These are phyloP conservation scores for Volutella citrinella DNA, from an alignment of 2,329 filamentous ascomycete species.

Conservation along the genomic window DNA sequence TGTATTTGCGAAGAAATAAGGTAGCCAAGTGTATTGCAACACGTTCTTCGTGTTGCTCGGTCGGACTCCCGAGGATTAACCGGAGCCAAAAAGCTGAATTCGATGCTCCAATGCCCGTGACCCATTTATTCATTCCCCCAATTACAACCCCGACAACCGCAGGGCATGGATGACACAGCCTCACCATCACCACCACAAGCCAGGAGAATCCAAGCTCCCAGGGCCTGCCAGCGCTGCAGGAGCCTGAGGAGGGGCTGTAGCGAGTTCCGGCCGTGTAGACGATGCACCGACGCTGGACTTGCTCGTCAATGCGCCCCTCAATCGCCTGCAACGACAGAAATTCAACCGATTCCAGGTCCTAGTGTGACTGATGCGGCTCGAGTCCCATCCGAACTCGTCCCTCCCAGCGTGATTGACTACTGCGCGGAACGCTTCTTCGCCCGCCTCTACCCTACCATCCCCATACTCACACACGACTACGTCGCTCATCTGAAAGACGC, in stretches of 20 bases:
- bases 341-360: slow-evolving; percentile 1
- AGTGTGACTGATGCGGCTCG: slow-evolving; percentile 13
- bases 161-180: no score
- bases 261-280: slow-evolving; percentile 41
- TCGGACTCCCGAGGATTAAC: no score
- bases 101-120: no score
- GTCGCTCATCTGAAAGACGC: slow-evolving; percentile 27
- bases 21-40: no score
- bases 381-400: slow-evolving; percentile 32
- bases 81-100: no score
- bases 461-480: slow-evolving; percentile 38
- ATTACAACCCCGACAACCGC: no score
- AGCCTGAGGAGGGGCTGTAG: slow-evolving; percentile 41
- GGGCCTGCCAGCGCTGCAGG: slow-evolving; percentile 42
- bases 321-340: slow-evolving; percentile 9
- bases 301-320: slow-evolving; percentile 34
- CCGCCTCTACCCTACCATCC: slow-evolving; percentile 40
- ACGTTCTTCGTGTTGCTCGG: no score
- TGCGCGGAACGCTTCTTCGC: slow-evolving; percentile 39
- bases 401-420: slow-evolving; percentile 32
- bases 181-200: not conserved
- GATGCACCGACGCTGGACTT: slow-evolving; percentile 41
- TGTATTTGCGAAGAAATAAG: no score
- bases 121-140: no score
- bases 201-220: slow-evolving; percentile 17